Conservation (phyloP, 768 basidiomycete genomes). For the Russula emetica region DNA sequence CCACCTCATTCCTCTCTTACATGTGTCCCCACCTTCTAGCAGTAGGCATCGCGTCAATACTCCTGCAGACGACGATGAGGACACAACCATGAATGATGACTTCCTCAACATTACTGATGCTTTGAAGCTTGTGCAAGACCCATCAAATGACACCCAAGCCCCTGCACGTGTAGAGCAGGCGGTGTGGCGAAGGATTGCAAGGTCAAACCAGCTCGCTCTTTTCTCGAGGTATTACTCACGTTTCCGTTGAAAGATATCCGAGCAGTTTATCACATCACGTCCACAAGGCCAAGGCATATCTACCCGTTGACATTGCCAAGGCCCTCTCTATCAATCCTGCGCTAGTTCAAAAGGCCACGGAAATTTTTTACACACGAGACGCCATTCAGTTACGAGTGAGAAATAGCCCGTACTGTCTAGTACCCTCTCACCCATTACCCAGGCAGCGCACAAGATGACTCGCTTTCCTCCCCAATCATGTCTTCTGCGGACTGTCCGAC, state of each 20-base stretch:
- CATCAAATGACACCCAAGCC: slow-evolving; percentile 52
- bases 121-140: slow-evolving; percentile 54
- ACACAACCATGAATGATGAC: slow-evolving; percentile 40
- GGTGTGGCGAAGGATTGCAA: slow-evolving; percentile 66
- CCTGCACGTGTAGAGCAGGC: slow-evolving; percentile 54
- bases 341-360: slow-evolving; percentile 81
- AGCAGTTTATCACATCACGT: slow-evolving; percentile 56
- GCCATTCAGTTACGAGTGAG: slow-evolving; percentile 82
- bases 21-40: slow-evolving; percentile 63
- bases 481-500: slow-evolving; percentile 56
- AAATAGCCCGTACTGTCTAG: background rate
- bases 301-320: slow-evolving; percentile 76
- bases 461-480: slow-evolving; percentile 76
- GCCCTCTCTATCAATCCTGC: slow-evolving; percentile 58
- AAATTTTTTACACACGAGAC: slow-evolving; percentile 95
- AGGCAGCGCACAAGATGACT: slow-evolving; percentile 87
- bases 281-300: slow-evolving; percentile 72
- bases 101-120: slow-evolving; percentile 62
- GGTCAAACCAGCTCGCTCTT: slow-evolving; percentile 39
- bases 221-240: slow-evolving; percentile 7
- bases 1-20: slow-evolving; percentile 80
- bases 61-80: slow-evolving; percentile 51
- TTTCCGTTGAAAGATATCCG: slow-evolving; percentile 56
- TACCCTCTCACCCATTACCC: background rate
- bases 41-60: slow-evolving; percentile 42